Evolutionary conservation across 345 rosid species (phyloP), one percentile per base, ranked within the genome.

Genomic region (Raphanus raphanistrum): DNA sequence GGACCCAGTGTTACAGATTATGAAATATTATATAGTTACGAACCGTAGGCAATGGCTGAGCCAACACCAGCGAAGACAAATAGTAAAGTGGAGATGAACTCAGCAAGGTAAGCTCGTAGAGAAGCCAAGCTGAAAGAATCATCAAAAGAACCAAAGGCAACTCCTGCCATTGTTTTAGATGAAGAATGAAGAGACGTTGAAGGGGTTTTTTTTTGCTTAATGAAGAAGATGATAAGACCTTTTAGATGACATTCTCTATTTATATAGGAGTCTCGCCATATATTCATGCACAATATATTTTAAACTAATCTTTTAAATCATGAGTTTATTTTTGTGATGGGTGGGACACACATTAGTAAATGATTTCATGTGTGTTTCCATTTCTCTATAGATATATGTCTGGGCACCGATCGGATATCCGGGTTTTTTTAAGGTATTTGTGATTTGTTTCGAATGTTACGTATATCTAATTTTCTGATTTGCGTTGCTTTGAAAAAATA

Each of bases 41-140:
- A 69, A 93, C 98, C 85, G 64, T 85, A 93, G 77, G 97, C 97
- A 3, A 93, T 90, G 86, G 94, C 96, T 4, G 97, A 52, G 25
- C 58, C 58, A 52, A 52, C 58, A 52, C 58, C 58, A 16, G 58
- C 58, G 10, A 52, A 52, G 9, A 52, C 58, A 52, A 52, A 52
- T 6, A 52, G 58, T 25, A 52, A 52, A 52, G 58, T 52, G 26
- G 58, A 52, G 26, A 52, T 52, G 58, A 52, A 52, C 58, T 52
- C 58, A 52, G 58, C 58, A 9, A 52, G 58, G 58, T 52, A 52
- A 52, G 58, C 58, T 52, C 58, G 16, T 52, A 52, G 58, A 52
- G 58, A 52, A 52, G 58, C 58, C 26, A 52, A 52, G 58, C 58
- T 52, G 58, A 52, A 52, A 52, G 58, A 52, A 52, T 52, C 58